phyloP scores from a whole-genome alignment of 2,329 filamentous ascomycete species.

The Teratosphaeria nubilosa region DNA sequence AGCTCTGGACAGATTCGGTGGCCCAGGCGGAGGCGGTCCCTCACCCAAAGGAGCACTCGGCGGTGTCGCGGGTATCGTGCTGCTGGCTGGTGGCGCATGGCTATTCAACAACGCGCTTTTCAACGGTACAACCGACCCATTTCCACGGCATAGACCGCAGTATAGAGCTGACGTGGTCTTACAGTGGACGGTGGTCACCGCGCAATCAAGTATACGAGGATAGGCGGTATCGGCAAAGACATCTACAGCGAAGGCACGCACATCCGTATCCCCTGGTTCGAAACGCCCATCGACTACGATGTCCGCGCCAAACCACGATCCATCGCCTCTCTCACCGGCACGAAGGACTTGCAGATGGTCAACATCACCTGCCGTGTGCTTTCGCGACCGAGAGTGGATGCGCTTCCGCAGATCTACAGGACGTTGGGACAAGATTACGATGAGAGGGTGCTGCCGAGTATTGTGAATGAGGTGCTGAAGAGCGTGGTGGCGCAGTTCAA shows the following conservation, averaged over 20 bases:
- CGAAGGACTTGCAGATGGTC: conserved; percentile 99
- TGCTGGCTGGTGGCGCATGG: conserved; percentile 45
- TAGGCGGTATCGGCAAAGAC: conserved; percentile 88
- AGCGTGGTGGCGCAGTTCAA: conserved; percentile 98
- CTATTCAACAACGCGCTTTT: conserved; percentile 56
- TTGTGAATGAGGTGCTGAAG: conserved; percentile 99
- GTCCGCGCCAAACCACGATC: conserved; percentile 96
- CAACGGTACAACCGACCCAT: conserved; percentile 44
- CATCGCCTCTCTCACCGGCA: conserved; percentile 91
- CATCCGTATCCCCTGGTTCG: conserved; percentile 89
- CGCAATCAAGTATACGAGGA: conserved; percentile 88
- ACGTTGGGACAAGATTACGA: conserved; percentile 94
- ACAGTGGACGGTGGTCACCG: conserved; percentile 91
- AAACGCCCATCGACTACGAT: conserved; percentile 92
- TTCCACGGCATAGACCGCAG: background rate
- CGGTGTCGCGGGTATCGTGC: conserved; percentile 43
- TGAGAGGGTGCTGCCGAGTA: conserved; percentile 93
- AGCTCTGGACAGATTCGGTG: conserved; percentile 31
- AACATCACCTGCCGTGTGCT: conserved; percentile 99
- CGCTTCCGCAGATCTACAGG: conserved; percentile 92
- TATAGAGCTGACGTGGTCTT: background rate
- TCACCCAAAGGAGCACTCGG: conserved; percentile 43
- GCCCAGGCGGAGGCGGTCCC: conserved; percentile 37
- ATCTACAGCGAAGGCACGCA: conserved; percentile 98
- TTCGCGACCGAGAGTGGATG: conserved; percentile 75